These are phyloP conservation scores for Tetragonia tetragonoides DNA, from an alignment of 148 eudicot genomes.

Conservation along the genomic window DNA sequence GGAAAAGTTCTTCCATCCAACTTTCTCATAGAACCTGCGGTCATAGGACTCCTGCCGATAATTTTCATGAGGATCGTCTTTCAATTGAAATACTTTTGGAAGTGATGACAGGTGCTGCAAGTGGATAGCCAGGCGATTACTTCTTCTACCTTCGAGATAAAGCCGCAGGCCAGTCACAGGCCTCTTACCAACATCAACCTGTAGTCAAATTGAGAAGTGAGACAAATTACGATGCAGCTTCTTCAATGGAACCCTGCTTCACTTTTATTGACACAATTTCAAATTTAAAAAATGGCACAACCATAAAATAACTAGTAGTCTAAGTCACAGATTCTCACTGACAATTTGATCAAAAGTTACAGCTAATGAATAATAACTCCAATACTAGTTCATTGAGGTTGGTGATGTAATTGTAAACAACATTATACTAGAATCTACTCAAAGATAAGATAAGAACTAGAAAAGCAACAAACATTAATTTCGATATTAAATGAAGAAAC, in stretches of 20 bases:
- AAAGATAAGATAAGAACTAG: background rate
- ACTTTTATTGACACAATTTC: background rate
- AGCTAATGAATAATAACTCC: background rate
- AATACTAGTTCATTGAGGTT: background rate
- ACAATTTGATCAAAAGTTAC: background rate
- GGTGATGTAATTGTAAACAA: background rate
- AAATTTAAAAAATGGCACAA: background rate
- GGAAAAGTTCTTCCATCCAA: conserved; percentile 94
- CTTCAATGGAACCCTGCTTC: background rate
- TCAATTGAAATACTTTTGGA: conserved; percentile 77
- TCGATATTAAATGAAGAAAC: background rate
- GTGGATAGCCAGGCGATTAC: conserved; percentile 93
- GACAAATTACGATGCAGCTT: background rate
- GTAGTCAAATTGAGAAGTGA: conserved; percentile 17
- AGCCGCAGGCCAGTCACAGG: conserved; percentile 93
- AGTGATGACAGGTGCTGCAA: conserved; percentile 95
- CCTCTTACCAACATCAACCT: conserved; percentile 98
- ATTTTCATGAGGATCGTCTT: conserved; percentile 66
- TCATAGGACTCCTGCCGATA: conserved; percentile 60
- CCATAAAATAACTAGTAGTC: background rate
- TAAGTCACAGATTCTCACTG: background rate
- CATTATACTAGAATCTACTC: background rate
- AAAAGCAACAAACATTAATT: background rate
- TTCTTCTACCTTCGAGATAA: conserved; percentile 87
- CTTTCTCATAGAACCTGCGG: conserved; percentile 78